Evolutionary conservation across 768 basidiomycete genomes (phyloP), one percentile per base, ranked within the genome.

Genomic region (Agaricus blazei): DNA sequence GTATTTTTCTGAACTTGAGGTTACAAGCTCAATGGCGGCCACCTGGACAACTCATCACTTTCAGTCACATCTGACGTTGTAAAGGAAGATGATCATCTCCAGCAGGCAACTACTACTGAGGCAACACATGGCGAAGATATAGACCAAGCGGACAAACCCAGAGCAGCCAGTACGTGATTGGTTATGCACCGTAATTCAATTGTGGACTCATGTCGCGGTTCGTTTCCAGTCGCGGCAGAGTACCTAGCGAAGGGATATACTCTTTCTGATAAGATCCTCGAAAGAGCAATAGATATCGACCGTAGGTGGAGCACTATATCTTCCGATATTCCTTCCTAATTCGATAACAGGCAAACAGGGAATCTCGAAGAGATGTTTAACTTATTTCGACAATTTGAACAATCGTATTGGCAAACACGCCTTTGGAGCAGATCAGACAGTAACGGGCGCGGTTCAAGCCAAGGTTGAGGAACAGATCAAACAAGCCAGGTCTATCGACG

Each of bases 131-230:
- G 46, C 23, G 47, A 64, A 47, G 67, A 71, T 48, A 75, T 90
- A 63, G 83, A 88, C 14, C 94, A 97, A 72, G 79, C 85, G 38
- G 93, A 96, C 70, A 99, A 99, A 74, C 96, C 96, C 1, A 75
- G 90, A 29, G 88, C 90, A 15, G 90, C 84, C 44, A 91, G 88
- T 90, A 62, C 63, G 85, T 71, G 1, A 15, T 1, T 37, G 12
- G 12, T 11, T 23, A 37, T 34, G 23, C 15, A 14, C 14, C 11
- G 15, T 31, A 9, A 34, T 24, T 42, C 9, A 24, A 11, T 29
- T 15, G 37, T 54, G 19, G 63, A 19, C 34, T 31, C 31, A 19
- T 19, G 19, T 34, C 34, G 40, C 26, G 36, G 38, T 14, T 3
- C 41, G 3, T 28, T 58, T 55, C 58, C 65, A 84, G 92, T 97